Conservation (phyloP, 2,329 filamentous ascomycete genomes). For the Diplodia sapinea region DNA sequence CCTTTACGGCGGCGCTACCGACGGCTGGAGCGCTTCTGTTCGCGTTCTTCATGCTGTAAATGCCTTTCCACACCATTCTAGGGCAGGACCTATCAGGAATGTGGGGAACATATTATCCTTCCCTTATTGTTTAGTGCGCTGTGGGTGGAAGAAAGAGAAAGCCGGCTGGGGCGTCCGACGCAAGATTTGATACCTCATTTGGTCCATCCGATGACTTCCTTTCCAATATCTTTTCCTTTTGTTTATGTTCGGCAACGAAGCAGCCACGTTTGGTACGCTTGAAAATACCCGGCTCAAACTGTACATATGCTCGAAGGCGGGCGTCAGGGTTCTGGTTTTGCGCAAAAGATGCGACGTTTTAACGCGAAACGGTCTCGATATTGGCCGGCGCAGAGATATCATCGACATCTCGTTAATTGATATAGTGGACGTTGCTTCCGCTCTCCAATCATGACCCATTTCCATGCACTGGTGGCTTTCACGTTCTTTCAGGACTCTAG, state of each 20-base stretch:
- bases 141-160: background rate
- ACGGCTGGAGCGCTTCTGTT: slow-evolving; percentile 12
- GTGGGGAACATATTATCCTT: background rate
- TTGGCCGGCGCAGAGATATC: slow-evolving; percentile 13
- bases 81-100: slow-evolving; percentile 15
- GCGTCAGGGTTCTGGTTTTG: slow-evolving; percentile 22
- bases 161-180: slow-evolving; percentile 1
- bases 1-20: slow-evolving; percentile 13
- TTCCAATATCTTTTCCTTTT: background rate
- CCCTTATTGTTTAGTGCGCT: background rate
- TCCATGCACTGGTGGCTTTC: background rate
- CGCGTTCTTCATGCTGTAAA: slow-evolving; percentile 28
- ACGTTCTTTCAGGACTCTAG: too few relatives aligned
- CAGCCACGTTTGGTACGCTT: background rate
- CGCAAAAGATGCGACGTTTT: slow-evolving; percentile 8
- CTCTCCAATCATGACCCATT: background rate
- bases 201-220: background rate
- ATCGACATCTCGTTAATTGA: slow-evolving; percentile 25
- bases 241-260: slow-evolving; percentile 5
- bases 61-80: background rate
- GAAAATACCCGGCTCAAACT: slow-evolving; percentile 27
- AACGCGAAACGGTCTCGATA: slow-evolving; percentile 6
- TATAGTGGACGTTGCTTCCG: slow-evolving; percentile 11
- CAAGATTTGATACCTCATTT: slow-evolving; percentile 29
- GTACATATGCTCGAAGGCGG: slow-evolving; percentile 14